phyloP scores from a whole-genome alignment of 1,139 yeast genomes.

The Williopsis jadinii region DNA sequence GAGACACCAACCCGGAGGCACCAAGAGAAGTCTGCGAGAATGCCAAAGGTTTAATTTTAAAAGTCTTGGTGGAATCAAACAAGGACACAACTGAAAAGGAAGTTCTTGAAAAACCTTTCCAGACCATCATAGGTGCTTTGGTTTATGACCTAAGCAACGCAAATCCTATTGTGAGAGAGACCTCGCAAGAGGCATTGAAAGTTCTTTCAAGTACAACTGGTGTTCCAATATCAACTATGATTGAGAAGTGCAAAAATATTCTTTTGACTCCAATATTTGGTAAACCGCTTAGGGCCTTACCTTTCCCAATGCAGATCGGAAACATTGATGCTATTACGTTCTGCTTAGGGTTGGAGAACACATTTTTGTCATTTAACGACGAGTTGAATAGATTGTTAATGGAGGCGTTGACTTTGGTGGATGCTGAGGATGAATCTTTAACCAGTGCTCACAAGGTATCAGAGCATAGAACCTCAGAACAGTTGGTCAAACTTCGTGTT shows the following conservation, averaged over 20 bases:
- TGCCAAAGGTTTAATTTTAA: constrained; percentile 62
- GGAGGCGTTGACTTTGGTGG: constrained; percentile 91
- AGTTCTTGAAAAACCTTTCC: constrained; percentile 65
- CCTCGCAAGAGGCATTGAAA: constrained; percentile 67
- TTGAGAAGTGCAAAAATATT: constrained; percentile 77
- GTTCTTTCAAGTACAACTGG: constrained; percentile 64
- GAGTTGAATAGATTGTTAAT: constrained; percentile 77
- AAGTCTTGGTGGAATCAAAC: constrained; percentile 61
- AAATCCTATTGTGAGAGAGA: constrained; percentile 71
- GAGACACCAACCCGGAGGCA: constrained; percentile 87
- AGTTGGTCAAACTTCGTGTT: constrained; percentile 76
- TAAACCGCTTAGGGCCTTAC: constrained; percentile 91
- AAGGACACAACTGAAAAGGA: constrained; percentile 50
- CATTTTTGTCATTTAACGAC: constrained; percentile 81
- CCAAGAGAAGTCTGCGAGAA: constrained; percentile 70
- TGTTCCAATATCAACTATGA: constrained; percentile 64
- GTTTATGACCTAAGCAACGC: constrained; percentile 93
- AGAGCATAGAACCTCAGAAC: constrained; percentile 85
- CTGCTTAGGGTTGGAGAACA: constrained; percentile 73
- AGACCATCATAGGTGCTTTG: constrained; percentile 75
- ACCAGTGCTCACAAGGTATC: constrained; percentile 80
- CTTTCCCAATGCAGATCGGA: constrained; percentile 98
- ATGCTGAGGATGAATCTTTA: constrained; percentile 94
- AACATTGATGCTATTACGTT: constrained; percentile 94
- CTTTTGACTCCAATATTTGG: constrained; percentile 91